Base-by-base conservation (phyloP, 2,329 filamentous ascomycete genomes). In the Colletotrichum tamarilloi region DNA sequence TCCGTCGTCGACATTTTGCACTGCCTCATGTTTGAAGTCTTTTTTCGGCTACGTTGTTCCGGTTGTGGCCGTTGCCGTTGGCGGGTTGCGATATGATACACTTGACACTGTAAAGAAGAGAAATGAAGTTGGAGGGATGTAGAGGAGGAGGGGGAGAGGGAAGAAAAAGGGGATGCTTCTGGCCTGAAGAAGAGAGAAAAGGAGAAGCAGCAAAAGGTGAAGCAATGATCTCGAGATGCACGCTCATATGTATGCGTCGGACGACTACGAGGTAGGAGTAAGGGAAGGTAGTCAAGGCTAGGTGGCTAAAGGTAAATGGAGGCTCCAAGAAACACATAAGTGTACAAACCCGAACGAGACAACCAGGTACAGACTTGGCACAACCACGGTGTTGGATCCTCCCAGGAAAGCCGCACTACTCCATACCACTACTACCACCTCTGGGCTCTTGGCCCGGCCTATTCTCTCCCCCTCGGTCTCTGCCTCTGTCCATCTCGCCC, bases 1-100 rank as follows among this genome's bases (percentile, higher is more conserved):
- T 78, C 77, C 22, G 35, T 19, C 24, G 63, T 64, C 28, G 58
- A 63, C 68, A 72, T 72, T 22, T 42, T 57, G 63, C 8, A 28
- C n/a, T 3, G 35, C 2, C n/a, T 35, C n/a, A 35, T 35, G 24
- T 57, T 19, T 16, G 8, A 28, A 5, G 19, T 49, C 38, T 42
- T 7, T n/a, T 19, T 19, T 42, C 14, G 38, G 38, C 38, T 42
- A 16, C 2, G 14, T 6, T 42, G 38, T 42, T 42, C 42, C 42
- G 16, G 16, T 7, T 55, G n/a, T 28, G 2, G 6, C 22, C 24
- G n/a, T 24, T 14, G 22, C 52, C 22, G 52, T 55, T 24, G 9
- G 22, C 52, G n/a, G 52, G 26, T 22, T 28, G 24, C 26, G 52
- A 55, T 28, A 28, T 55, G 52, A 16, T 14, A 28, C 52, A 55